Base-by-base conservation (phyloP, 2,329 filamentous ascomycete genomes). In the Purpureocillium lavendulum region DNA sequence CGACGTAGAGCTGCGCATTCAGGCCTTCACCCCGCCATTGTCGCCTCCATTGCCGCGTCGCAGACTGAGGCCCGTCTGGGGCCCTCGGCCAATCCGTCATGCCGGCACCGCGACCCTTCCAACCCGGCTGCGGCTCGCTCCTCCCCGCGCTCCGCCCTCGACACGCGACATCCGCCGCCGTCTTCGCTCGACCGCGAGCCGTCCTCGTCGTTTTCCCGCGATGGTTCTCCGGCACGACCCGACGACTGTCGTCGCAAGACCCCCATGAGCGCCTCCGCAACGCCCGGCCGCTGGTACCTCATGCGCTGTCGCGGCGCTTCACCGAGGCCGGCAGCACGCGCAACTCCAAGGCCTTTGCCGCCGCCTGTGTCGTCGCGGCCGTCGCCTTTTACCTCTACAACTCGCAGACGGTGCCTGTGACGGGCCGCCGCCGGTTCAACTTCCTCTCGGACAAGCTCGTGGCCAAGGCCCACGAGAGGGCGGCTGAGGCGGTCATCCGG, bases 381-480 rank as follows among this genome's bases (percentile, higher is more conserved):
- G 51, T 68, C 2, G 54, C 55, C 8, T 79, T 87, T 55, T 88
- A 87, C 64, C 66, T 79, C 40, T 69, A 64, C 54, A 82, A 88
- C 55, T 65, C 85, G 32, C 81, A 90, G 58, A 74, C 73, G 26
- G 84, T 89, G 12, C 84, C 84, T 2, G 73, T 87, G 7, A 83
- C 79, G 5, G 81, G 82, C 0, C 75, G 86, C 8, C 69, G 69
- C 50, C 73, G 85, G 29, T 90, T 90, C 71, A 89, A 88, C 58
- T 66, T 67, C 16, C 58, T 67, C 6, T 78, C 86, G 39, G 68
- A 72, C 36, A 57, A 69, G 40, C 66, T 78, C 52, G 78, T 80
- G 50, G 62, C 71, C 45, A 61, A 71, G 40, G 43, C 51, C 15
- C 48, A 59, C 33, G 40, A 47, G 18, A 45, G 48, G 14, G 52